Conservation (phyloP, 1,139 yeast species). For the Geotrichum bryndzae region DNA sequence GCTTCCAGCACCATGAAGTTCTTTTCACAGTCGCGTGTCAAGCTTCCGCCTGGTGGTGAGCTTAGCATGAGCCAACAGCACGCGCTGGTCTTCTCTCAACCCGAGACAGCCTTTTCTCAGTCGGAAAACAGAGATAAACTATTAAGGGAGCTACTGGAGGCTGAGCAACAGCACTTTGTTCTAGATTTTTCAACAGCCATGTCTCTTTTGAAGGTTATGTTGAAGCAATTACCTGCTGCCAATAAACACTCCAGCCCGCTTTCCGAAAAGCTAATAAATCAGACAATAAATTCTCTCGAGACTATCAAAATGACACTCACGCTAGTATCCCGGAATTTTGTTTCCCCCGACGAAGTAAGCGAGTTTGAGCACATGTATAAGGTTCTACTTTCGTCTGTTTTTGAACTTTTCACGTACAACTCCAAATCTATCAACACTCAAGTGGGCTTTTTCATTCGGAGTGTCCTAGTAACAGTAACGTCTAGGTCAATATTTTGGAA, state of each 20-base stretch:
- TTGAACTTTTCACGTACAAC: conserved; percentile 1
- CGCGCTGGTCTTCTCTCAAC: conserved; percentile 12
- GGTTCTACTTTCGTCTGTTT: background rate
- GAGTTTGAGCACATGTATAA: conserved; percentile 2
- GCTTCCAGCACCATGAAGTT: background rate
- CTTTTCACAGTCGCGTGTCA: conserved; percentile 7
- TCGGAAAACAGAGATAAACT: conserved; percentile 6
- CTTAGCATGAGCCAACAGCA: conserved; percentile 2
- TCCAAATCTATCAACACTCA: conserved; percentile 12
- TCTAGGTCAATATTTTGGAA: conserved; percentile 8
- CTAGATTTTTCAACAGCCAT: conserved; percentile 7
- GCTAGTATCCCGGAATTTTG: conserved; percentile 2
- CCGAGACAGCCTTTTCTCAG: conserved; percentile 8
- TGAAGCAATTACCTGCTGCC: conserved; percentile 2
- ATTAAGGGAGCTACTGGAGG: conserved; percentile 6
- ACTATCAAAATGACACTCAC: conserved; percentile 4
- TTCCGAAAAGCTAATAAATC: background rate
- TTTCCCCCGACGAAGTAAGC: background rate
- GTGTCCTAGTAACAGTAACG: conserved; percentile 5
- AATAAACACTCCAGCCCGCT: background rate
- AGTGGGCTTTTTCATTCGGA: conserved; percentile 10
- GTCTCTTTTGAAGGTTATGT: conserved; percentile 8
- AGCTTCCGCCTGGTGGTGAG: conserved; percentile 10
- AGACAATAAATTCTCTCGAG: conserved; percentile 9
- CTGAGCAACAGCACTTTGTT: conserved; percentile 5